Base-by-base conservation (phyloP, 176 grass and related monocot genomes). In the Phoenix roebelenii region DNA sequence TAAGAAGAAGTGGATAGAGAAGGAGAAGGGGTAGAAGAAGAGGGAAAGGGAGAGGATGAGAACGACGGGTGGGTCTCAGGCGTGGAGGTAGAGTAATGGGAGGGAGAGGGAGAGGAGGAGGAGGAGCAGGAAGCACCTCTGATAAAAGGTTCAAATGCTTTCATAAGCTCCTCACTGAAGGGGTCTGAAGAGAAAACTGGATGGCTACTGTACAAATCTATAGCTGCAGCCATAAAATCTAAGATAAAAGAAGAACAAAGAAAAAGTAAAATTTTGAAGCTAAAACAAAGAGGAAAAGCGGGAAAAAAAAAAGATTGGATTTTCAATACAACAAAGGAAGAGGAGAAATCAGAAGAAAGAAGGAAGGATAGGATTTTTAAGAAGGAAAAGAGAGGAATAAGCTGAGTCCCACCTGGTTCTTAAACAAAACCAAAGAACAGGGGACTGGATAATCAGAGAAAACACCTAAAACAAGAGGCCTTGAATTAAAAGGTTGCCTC, bases 141-240 rank as follows among this genome's bases (percentile, higher is more conserved):
- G 28, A 68, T 68, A 55, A 68, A 68, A 55, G 65, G 65, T 52
- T 68, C 65, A 23, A 68, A 52, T 39, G 65, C 65, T 44, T 12
- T 44, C 52, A 68, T 55, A n/a, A 68, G 65, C 65, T 68, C 65
- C 65, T 55, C 65, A 10, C 32, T 18, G 24, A 56, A 22, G 28
- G 26, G 52, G 15, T 56, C 52, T 22, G 25, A 25, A 16, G 65
- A 56, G 52, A 15, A 18, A 35, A 39, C 14, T 44, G 65, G 26
- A 23, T 5, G 7, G 4, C 18, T 48, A 68, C 12, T 18, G 18
- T 57, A 55, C 65, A 56, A 35, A 44, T 55, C 65, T 68, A 68
- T 55, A 56, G 65, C 65, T 22, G 51, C 18, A 67, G 65, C 65
- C 65, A 67, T 67, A 7, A 12, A 35, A 67, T 54, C 25, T 25